phyloP scores from a whole-genome alignment of 805 yeast species.

The Ogataea corticis region DNA sequence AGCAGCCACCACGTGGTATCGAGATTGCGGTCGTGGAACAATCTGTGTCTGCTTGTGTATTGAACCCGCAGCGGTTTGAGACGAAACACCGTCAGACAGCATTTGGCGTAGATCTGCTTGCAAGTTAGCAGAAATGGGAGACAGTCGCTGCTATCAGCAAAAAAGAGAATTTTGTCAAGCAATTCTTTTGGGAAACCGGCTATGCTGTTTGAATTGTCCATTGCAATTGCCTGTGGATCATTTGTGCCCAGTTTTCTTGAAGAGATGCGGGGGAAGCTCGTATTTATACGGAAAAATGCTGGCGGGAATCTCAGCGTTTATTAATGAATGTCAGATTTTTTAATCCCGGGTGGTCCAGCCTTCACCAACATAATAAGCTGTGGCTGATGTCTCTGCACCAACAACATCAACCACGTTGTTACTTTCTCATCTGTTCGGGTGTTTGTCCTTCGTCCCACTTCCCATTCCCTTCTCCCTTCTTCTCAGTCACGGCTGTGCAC shows the following conservation, averaged over 20 bases:
- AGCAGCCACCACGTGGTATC: conserved; percentile 14
- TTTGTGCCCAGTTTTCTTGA: no score
- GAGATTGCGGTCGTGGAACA: conserved; percentile 9
- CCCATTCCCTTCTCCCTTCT: background rate
- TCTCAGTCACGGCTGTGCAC: conserved; percentile 2
- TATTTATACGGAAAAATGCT: background rate
- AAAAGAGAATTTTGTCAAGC: conserved; percentile 21
- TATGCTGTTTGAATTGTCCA: background rate
- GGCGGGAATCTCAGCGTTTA: background rate
- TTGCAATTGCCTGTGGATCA: background rate
- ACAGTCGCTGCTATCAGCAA: conserved; percentile 12
- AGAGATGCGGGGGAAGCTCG: no score
- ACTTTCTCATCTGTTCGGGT: no score
- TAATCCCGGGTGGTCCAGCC: no score
- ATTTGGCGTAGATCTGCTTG: conserved; percentile 19
- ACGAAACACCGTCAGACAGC: conserved; percentile 21
- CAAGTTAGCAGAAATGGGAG: conserved; percentile 22
- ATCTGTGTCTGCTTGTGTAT: conserved; percentile 10
- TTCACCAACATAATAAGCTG: no score
- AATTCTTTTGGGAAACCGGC: conserved; percentile 27
- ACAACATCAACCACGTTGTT: no score
- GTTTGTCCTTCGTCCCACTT: background rate
- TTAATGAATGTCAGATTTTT: background rate
- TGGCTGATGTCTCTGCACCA: no score
- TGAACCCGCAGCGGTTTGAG: conserved; percentile 19